Conservation (phyloP, 768 basidiomycete species). For the Paxillus rubicundulus region DNA sequence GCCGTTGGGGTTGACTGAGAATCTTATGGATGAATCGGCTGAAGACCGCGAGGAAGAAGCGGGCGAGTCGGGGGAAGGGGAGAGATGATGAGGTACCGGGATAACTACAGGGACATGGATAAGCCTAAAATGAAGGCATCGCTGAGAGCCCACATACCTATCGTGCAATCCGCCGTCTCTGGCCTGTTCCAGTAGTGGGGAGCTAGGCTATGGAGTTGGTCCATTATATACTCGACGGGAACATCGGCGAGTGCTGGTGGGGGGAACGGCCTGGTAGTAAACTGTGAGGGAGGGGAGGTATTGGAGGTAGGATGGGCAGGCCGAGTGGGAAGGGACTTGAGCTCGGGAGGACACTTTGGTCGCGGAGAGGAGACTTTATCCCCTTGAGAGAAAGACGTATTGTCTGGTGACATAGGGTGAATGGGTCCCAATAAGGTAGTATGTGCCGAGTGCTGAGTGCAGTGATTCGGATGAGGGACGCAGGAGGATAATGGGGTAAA, state of each 20-base stretch:
- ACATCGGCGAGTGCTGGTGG: slow-evolving; percentile 60
- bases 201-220: slow-evolving; percentile 65
- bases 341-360: slow-evolving; percentile 1
- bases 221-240: slow-evolving; percentile 70
- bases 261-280: slow-evolving; percentile 50
- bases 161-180: slow-evolving; percentile 76
- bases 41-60: slow-evolving; percentile 5
- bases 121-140: neutral
- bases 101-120: slow-evolving; percentile 38
- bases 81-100: slow-evolving; percentile 41
- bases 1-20: slow-evolving; percentile 40
- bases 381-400: slow-evolving; percentile 33
- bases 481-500: slow-evolving; percentile 6
- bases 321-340: neutral
- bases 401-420: slow-evolving; percentile 27
- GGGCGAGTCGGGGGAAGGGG: neutral
- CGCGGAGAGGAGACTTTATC: neutral
- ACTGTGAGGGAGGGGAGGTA: neutral
- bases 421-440: slow-evolving; percentile 29
- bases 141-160: slow-evolving; percentile 45
- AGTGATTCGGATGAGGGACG: too few species aligned
- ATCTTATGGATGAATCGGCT: slow-evolving; percentile 20
- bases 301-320: neutral
- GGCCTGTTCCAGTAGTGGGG: slow-evolving; percentile 71
- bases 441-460: too few species aligned